Evolutionary conservation across 164 flowering plant species (phyloP), one percentile per base, ranked within the genome.

Genomic region (Vitis amurensis): DNA sequence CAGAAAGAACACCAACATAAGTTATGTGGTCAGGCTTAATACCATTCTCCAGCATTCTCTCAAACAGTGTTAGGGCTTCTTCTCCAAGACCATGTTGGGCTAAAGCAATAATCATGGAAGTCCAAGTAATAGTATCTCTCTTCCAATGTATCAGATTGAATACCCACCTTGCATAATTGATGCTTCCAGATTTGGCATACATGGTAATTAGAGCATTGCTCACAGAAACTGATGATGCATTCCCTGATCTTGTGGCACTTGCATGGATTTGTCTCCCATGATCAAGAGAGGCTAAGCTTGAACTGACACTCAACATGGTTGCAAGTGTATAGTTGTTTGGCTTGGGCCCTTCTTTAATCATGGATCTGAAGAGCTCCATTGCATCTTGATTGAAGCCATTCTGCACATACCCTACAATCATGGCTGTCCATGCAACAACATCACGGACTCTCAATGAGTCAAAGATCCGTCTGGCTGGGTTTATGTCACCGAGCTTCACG

Each of bases 361-460:
- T 89, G 53, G 27, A 56, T 65, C 84, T 81, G 67, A 94, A 94
- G 55, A 94, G 86, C 51, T 81, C 85, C 68, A 88, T 55, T 12
- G 97, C 96, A 15, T 92, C 87, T 59, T 70, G 64, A 50, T 82
- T 76, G 61, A 83, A 74, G 23, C 93, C 91, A 71, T 90, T 84
- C 66, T 91, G 96, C 56, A 78, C 82, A 63, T 90, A 90, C 7
- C 97, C 98, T 2, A 90, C 97, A 64, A 92, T 85, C 97, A 94
- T 92, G 14, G 97, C 98, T 27, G 97, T 94, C 97, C 98, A 94
- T n/a, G 89, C 84, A 59, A 92, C 90, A 59, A 92, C 97, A 81
- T 94, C 98, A 44, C 77, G 79, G 37, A 83, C 83, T 57, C 57
- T 71, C 75, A 89, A 76, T 5, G 84, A 83, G 69, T 90, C 84